Evolutionary conservation across 306 rosid genomes (phyloP).

Genomic region (Dalbergia cochinchinensis): DNA sequence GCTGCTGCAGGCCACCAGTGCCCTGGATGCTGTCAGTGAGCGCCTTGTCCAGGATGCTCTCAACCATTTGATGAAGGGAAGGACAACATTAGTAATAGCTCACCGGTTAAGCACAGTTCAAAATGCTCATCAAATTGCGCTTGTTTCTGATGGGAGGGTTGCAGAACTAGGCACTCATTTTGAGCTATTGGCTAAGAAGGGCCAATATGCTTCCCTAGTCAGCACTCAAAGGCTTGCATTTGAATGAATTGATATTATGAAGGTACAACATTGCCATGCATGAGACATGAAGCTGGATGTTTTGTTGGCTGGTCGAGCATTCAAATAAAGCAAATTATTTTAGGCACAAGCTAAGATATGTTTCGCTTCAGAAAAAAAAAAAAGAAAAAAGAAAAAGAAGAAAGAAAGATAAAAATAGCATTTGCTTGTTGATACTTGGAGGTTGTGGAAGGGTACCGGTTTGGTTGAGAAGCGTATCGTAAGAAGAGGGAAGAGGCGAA

Average conservation of each 20-base stretch:
- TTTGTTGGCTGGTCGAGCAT: neutral
- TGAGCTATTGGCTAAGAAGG: slow-evolving; percentile 79
- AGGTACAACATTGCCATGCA: slow-evolving; percentile 29
- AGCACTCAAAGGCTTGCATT: slow-evolving; percentile 95
- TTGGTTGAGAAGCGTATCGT: slow-evolving; percentile 27
- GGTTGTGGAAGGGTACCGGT: neutral
- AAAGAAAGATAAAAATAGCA: neutral
- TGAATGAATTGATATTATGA: slow-evolving; percentile 53
- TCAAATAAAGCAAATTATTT: slow-evolving; percentile 2
- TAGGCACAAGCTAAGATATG: neutral
- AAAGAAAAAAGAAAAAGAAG: slow-evolving; percentile 1
- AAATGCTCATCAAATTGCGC: slow-evolving; percentile 88
- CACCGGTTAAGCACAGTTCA: slow-evolving; percentile 94
- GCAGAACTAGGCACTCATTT: slow-evolving; percentile 83
- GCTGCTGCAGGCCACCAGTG: slow-evolving; percentile 85
- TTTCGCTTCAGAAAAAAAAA: neutral
- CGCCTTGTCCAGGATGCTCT: slow-evolving; percentile 89
- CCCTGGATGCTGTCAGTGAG: slow-evolving; percentile 89
- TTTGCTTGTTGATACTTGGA: neutral
- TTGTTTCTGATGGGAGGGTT: slow-evolving; percentile 73
- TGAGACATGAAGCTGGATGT: slow-evolving; percentile 24
- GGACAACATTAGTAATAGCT: slow-evolving; percentile 93
- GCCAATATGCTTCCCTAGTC: slow-evolving; percentile 85
- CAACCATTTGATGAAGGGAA: slow-evolving; percentile 80
- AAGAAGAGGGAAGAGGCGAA: neutral